Conservation (phyloP, 2,329 filamentous ascomycete species). For the Aspergillus sp. region DNA sequence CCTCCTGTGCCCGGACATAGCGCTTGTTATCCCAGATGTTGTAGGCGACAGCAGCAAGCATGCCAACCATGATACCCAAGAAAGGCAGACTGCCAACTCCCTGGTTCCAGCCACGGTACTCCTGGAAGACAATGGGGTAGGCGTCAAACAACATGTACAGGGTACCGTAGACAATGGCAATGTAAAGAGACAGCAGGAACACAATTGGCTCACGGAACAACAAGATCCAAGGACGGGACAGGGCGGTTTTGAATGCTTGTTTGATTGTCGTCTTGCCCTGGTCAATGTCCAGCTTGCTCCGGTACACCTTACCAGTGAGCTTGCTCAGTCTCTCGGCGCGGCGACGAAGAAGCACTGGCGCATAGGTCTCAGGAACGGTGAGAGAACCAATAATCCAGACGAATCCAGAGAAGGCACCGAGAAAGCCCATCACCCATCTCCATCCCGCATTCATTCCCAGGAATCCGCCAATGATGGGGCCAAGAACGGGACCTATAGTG, state of each 20-base stretch:
- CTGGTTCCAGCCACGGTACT: constrained; percentile 49
- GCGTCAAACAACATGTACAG: constrained; percentile 57
- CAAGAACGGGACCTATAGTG: constrained; percentile 54
- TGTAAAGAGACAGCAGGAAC: constrained; percentile 51
- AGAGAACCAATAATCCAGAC: constrained; percentile 50
- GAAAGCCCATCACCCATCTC: constrained; percentile 68
- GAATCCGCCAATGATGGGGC: constrained; percentile 69
- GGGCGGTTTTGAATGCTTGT: constrained; percentile 49
- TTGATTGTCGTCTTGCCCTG: constrained; percentile 45
- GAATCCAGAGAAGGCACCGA: constrained; percentile 63
- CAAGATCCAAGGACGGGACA: constrained; percentile 52
- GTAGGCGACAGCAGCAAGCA: constrained; percentile 43
- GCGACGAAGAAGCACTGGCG: constrained; percentile 53
- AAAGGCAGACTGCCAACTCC: constrained; percentile 53
- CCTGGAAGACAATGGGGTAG: constrained; percentile 53
- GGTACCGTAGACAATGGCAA: constrained; percentile 55
- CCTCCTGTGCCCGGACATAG: constrained; percentile 44
- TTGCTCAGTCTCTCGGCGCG: constrained; percentile 52
- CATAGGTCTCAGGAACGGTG: constrained; percentile 45
- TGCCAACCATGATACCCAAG: constrained; percentile 50
- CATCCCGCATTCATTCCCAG: constrained; percentile 64
- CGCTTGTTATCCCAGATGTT: constrained; percentile 46
- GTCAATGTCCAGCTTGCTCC: constrained; percentile 42
- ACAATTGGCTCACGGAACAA: constrained; percentile 56
- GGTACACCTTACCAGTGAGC: constrained; percentile 52